Evolutionary conservation across 306 rosid genomes (phyloP), one percentile per base, ranked within the genome.

Genomic region (Lupinus albus): DNA sequence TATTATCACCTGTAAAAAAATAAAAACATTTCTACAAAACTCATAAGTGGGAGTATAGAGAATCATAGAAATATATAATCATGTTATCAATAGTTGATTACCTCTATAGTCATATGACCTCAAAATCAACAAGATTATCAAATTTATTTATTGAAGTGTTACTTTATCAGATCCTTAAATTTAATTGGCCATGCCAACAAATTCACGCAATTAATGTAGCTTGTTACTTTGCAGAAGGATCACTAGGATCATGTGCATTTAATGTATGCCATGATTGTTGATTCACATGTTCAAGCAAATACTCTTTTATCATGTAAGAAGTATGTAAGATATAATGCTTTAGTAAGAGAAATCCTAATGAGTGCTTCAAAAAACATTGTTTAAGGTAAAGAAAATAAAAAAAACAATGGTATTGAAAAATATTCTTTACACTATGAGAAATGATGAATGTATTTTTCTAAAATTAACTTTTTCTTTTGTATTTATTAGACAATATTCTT

Each of bases 161-260:
- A 10, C 50, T 75, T 58, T 74, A 75, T 38, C 60, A 61, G 17
- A 68, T 68, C 56, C 64, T 51, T 61, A 3, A 68, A 52, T 65
- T 5, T 68, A 47, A 70, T 61, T 62, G 49, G 64, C 47, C 54
- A 17, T 60, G 70, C 13, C 58, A 76, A 63, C 52, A 46, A 76
- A 39, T 64, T 71, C 20, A 70, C 46, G 36, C 63, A 64, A 30
- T 63, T 64, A 30, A 48, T 44, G 35, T 56, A 64, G 16, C 35
- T 59, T 33, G 53, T 45, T 73, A 55, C 72, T 80, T 80, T 82
- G 87, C 61, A 63, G 78, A 75, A 71, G 79, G 75, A 77, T 73
- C 77, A 56, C 81, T 67, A 25, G 82, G 80, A 86, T 89, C 96
- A 80, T 73, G 88, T 86, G 91, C 84, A 38, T 72, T 79, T 81